Conservation (phyloP, 1,284 basidiomycete genomes). For the Ceratobasidium sp. region DNA sequence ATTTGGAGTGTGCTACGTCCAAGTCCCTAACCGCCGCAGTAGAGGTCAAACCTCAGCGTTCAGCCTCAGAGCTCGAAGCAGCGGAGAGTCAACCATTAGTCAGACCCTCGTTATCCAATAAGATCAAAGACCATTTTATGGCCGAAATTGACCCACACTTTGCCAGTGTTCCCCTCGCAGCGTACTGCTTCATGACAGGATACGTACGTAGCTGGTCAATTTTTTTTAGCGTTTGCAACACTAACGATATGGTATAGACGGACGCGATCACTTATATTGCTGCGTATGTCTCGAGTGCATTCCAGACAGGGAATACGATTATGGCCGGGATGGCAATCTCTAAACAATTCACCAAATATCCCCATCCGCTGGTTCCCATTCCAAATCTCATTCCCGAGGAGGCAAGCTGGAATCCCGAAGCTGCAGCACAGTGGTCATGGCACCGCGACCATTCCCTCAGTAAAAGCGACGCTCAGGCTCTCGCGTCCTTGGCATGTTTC, state of each 20-base stretch:
- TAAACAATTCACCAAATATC: slow-evolving; percentile 16
- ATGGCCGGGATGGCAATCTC: slow-evolving; percentile 15
- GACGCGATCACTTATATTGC: slow-evolving; percentile 82
- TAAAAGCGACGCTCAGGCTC: slow-evolving; percentile 79
- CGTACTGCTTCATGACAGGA: slow-evolving; percentile 88
- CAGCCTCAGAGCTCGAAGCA: background rate
- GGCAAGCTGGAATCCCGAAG: background rate
- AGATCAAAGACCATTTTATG: slow-evolving; percentile 49
- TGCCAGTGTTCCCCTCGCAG: slow-evolving; percentile 67
- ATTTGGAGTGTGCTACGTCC: background rate
- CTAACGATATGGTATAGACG: slow-evolving; percentile 51
- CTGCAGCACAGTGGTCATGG: background rate
- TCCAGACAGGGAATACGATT: slow-evolving; percentile 61
- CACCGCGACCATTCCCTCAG: slow-evolving; percentile 59
- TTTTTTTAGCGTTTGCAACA: too few relatives aligned
- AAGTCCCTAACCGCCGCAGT: background rate
- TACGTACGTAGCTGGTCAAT: slow-evolving; percentile 50
- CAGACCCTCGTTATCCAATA: background rate
- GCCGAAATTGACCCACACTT: slow-evolving; percentile 67
- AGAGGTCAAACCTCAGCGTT: background rate
- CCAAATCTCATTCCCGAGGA: background rate
- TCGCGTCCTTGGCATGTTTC: slow-evolving; percentile 78
- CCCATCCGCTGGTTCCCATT: slow-evolving; percentile 42
- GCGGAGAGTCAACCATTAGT: background rate
- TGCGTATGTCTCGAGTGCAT: slow-evolving; percentile 85